Base-by-base conservation (phyloP, 208 protist genomes). In the Trypanosoma congolense region DNA sequence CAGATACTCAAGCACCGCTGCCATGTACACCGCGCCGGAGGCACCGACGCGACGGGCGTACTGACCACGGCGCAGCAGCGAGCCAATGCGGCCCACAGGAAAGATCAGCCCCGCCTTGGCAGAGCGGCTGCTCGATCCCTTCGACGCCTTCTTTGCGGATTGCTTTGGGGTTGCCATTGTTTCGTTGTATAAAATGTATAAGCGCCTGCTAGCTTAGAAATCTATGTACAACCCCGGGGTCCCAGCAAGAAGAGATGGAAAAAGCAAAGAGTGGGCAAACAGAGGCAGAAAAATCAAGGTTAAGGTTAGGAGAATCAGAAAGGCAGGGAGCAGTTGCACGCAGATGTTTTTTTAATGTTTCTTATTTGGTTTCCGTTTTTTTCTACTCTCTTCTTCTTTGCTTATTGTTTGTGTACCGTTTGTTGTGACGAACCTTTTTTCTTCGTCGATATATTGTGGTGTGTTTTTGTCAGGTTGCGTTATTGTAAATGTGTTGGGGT, bases 1-100 rank as follows among this genome's bases (percentile, higher is more conserved):
- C 77, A 91, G 65, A 84, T 99, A 99, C 86, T 99, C 98, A 26
- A 99, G 70, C 49, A 99, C 97, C 33, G 98, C 97, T 3, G 98
- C 90, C 51, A 99, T 76, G 88, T 99, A 99, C 38, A 99, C 95
- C 45, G 98, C 97, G 42, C 97, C 98, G 50, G 93, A 97, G 31
- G 94, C 90, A 83, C 97, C 96, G 55, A 99, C 78, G 73, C 98
- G 92, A 73, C 90, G 67, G 31, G 96, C 95, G 80, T 98, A 99
- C 74, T 93, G 77, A 51, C 97, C 97, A 47, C 97, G 75, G 69
- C 92, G 83, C 48, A 99, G 79, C 61, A 96, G 76, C 51, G 93
- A 83, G 75, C 97, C 96, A 35, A 99, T 81, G 79, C 98, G 93
- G 67, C 97, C 98, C 22, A 99, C 98, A 42, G 98, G 97, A 87